Conservation (phyloP, 371 early-diverging fungal genomes). For the Gilbertella persicaria region DNA sequence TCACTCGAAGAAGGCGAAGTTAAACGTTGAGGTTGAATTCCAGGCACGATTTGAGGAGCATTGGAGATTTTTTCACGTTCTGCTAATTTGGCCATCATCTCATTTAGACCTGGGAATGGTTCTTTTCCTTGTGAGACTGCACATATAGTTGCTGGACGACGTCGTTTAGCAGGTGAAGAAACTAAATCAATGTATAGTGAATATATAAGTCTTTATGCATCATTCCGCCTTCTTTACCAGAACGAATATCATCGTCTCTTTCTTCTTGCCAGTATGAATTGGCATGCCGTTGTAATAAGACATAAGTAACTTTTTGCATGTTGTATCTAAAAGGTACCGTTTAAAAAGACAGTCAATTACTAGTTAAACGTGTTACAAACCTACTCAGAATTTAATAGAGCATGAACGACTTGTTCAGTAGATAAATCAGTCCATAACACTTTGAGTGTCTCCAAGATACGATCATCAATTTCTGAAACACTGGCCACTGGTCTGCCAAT, state of each 20-base stretch:
- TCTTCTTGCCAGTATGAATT: constrained; percentile 47
- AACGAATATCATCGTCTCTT: constrained; percentile 39
- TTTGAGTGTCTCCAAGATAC: constrained; percentile 46
- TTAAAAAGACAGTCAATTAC: no score
- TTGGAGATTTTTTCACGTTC: constrained; percentile 21
- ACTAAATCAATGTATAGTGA: constrained; percentile 1
- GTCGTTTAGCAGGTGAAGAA: constrained; percentile 33
- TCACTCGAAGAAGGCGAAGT: constrained; percentile 1
- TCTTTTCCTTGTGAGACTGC: constrained; percentile 35
- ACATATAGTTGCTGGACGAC: constrained; percentile 51
- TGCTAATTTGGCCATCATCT: constrained; percentile 40
- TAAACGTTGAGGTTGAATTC: constrained; percentile 20
- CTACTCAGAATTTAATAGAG: constrained; percentile 45
- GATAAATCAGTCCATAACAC: constrained; percentile 48
- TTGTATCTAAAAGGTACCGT: constrained; percentile 52
- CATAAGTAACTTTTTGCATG: constrained; percentile 57
- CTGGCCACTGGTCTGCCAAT: constrained; percentile 39
- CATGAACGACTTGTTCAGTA: constrained; percentile 32
- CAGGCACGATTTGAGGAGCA: constrained; percentile 4
- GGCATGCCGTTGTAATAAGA: constrained; percentile 48
- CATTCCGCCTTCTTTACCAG: constrained; percentile 18
- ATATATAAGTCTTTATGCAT: not conserved
- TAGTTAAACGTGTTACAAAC: constrained; percentile 13
- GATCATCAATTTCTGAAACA: constrained; percentile 43
- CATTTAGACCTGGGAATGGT: constrained; percentile 38